Percentiles rank a stretch among this genome's conserved stretches.
Evolutionary conservation across 108 stramenopile genomes (phyloP).

Genomic region (Cyclostephanos invisitatus): DNA sequence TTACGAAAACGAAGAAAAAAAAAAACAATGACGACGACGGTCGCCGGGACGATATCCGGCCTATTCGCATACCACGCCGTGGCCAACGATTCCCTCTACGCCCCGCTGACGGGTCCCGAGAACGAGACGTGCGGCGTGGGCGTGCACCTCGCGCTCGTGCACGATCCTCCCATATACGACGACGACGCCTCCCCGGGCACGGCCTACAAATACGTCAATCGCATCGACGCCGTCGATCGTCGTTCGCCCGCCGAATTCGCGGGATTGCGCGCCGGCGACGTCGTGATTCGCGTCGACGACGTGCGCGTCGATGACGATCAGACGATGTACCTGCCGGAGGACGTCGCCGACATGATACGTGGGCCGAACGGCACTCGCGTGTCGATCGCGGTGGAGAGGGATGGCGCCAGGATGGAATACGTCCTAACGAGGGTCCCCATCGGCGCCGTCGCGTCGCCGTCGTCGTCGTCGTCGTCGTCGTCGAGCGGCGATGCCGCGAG

Average conservation of each 20-base stretch:
- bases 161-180: constrained; percentile 8
- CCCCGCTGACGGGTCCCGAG: constrained; percentile 1
- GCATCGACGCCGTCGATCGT: constrained; percentile 37
- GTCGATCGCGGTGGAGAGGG: constrained; percentile 55
- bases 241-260: constrained; percentile 59
- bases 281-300: constrained; percentile 66
- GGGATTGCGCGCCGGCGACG: constrained; percentile 56
- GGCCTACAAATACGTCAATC: not conserved
- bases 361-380: constrained; percentile 70
- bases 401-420: constrained; percentile 62
- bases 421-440: constrained; percentile 60
- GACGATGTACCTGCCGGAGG: constrained; percentile 52
- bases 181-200: not conserved
- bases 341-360: constrained; percentile 60
- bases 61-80: not conserved
- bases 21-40: no score
- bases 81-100: constrained; percentile 3
- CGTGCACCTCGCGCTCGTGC: not conserved
- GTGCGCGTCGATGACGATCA: constrained; percentile 45
- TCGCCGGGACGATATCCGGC: no score
- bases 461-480: no score
- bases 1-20: no score
- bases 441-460: no score
- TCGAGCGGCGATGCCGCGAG: no score
- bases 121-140: not conserved